Evolutionary conservation across 306 rosid genomes (phyloP), one percentile per base, ranked within the genome.

Genomic region (Prunus persica): DNA sequence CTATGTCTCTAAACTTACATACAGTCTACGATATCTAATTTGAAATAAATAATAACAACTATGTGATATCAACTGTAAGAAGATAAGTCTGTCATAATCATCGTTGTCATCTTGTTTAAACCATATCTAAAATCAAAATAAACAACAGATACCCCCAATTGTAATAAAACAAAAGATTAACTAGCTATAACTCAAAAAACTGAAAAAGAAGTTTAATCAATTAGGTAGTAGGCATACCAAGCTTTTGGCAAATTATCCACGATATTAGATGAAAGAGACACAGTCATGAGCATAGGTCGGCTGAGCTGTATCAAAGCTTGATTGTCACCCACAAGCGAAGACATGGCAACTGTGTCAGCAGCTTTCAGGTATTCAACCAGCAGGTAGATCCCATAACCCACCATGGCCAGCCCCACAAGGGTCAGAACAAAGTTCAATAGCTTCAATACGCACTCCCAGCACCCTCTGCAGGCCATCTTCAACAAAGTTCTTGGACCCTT

Each of bases 301-400:
- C 97, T 93, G 6, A 92, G 78, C 85, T 84, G 97, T 67, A 90
- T 73, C 62, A 89, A 73, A 70, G 78, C 81, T 32, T 28, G 76
- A 74, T 86, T 87, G 63, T 81, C 86, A 3, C 87, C 86, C 70
- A 57, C 75, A 2, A 86, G 82, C 61, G 87, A 14, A 51, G 57
- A 34, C 1, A 50, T 38, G 5, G 55, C 81, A 1, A 77, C 41
- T 8, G 79, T 67, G 75, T 79, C 86, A 0, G 86, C 27, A 70
- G 83, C 82, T 80, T 78, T 85, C 65, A 52, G 16, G 83, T 80
- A 92, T 72, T 67, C 83, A 62, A 95, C 90, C 58, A 92, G 81
- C 86, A 95, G 83, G 88, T 92, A 95, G 86, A 95, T 88, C 74
- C 99, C 99, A 82, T 86, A 95, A 32, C 92, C 99, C 80, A 95